phyloP scores from a whole-genome alignment of 2,329 filamentous ascomycete genomes.

The Colletotrichum endophyticum region DNA sequence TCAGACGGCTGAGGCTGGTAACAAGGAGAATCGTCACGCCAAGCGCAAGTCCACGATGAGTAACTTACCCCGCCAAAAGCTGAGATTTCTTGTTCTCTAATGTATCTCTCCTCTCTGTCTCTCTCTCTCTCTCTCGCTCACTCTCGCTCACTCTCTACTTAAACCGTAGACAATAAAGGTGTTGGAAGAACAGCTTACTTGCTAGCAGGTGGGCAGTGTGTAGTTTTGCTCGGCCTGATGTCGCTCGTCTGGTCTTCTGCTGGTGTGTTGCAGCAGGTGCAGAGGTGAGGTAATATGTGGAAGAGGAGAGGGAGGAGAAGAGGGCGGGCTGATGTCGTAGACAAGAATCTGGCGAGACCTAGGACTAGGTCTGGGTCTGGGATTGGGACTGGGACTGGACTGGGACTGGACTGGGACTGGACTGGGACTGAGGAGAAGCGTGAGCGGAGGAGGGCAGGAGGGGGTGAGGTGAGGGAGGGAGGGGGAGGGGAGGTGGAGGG shows the following conservation, averaged over 20 bases:
- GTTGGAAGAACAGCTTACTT: background rate
- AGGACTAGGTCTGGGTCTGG: background rate
- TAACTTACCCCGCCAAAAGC: background rate
- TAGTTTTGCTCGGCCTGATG: background rate
- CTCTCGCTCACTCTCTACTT: background rate
- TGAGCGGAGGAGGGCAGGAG: background rate
- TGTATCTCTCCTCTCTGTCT: background rate
- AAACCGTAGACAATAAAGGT: background rate
- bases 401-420: no score
- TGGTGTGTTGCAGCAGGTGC: background rate
- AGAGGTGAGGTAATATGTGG: background rate
- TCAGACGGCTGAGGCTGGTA: background rate
- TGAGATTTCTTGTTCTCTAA: background rate
- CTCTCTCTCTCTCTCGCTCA: background rate
- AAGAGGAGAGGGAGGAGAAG: background rate
- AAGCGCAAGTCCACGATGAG: background rate
- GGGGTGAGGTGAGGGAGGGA: background rate
- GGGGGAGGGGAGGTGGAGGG: background rate
- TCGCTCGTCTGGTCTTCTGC: background rate
- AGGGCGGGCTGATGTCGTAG: background rate
- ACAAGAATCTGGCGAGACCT: background rate
- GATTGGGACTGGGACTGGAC: background rate
- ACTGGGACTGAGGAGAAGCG: background rate
- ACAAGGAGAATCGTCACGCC: background rate
- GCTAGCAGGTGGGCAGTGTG: background rate